Base-by-base conservation (phyloP, 1,139 yeast genomes). In the Scheffersomyces segobiensis region DNA sequence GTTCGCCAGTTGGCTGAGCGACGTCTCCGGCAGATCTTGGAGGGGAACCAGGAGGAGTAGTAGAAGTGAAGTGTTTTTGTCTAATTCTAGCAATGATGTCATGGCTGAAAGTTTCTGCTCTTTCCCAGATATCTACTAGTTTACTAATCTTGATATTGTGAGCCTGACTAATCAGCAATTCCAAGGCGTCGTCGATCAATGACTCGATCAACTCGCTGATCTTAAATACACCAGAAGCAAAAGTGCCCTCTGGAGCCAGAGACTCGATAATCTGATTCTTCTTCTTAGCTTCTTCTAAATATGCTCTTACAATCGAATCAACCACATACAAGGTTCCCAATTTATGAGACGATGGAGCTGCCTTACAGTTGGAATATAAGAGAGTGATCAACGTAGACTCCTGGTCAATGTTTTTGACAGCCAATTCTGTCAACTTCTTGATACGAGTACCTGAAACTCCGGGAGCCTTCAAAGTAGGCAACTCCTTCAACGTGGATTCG, bases 391-490 rank as follows among this genome's bases (percentile, higher is more conserved):
- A 72, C 60, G 81, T 81, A 24, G 88, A 81, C 70, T 88, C 92
- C 52, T 78, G 76, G 67, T 78, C 78, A 61, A 87, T 89, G 73
- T 93, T 86, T 65, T 84, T 85, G 61, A 88, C 81, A 54, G 97
- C 96, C 60, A 90, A 73, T 58, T 90, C 91, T 54, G 95, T 90
- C 69, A 93, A 80, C 69, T 87, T 88, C 72, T 91, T 91, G 72
- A 95, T 95, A 77, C 97, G 93, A 60, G 97, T 87, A 51, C 98
- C 98, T 47, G 98, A 93, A 58, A 95, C 96, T 60, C 99, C 98
- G 22, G 96, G 96, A 32, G 97, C 88, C 75, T 91, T 92, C 64
- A 91, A 80, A 22, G 86, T 80, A 61, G 88, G 84, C 63, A 93
- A 82, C 71, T 93, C 96, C 66, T 86, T 87, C 67, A 93, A 80